These are phyloP conservation scores for Pelargonium cotyledonis DNA, from an alignment of 441 rosid genomes.

Conservation along the genomic window DNA sequence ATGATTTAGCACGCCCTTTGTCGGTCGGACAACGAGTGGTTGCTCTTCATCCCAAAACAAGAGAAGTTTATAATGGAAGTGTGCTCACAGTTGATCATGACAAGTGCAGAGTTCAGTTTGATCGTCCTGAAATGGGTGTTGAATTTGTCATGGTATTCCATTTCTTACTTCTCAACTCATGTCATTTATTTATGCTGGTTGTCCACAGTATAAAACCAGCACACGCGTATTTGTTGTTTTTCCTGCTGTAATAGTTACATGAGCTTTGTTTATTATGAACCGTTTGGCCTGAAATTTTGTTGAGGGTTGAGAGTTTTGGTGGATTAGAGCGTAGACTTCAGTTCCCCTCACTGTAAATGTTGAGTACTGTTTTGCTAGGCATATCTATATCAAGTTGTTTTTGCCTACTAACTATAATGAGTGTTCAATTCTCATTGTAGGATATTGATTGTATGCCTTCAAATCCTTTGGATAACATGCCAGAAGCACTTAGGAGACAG, in stretches of 20 bases:
- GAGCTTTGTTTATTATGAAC: neutral
- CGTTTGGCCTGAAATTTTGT: neutral
- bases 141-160: conserved; percentile 73
- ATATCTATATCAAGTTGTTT: neutral
- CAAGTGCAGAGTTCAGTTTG: conserved; percentile 83
- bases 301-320: neutral
- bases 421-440: conserved; percentile 37
- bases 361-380: neutral
- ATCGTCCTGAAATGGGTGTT: conserved; percentile 72
- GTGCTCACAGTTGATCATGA: conserved; percentile 85
- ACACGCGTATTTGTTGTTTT: neutral
- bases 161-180: neutral
- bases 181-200: conserved; percentile 8
- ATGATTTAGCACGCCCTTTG: conserved; percentile 92
- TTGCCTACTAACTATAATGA: neutral
- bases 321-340: neutral
- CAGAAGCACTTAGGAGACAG: conserved; percentile 74
- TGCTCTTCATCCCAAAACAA: conserved; percentile 85
- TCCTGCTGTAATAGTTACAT: neutral
- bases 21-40: conserved; percentile 84
- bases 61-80: conserved; percentile 86
- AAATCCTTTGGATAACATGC: conserved; percentile 81
- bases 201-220: neutral
- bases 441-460: conserved; percentile 98
- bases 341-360: neutral